A percentile compares a stretch with the other conserved stretches of the same genome.
These are phyloP conservation scores for Heritiera littoralis DNA, from an alignment of 345 rosid species.

Conservation along the genomic window DNA sequence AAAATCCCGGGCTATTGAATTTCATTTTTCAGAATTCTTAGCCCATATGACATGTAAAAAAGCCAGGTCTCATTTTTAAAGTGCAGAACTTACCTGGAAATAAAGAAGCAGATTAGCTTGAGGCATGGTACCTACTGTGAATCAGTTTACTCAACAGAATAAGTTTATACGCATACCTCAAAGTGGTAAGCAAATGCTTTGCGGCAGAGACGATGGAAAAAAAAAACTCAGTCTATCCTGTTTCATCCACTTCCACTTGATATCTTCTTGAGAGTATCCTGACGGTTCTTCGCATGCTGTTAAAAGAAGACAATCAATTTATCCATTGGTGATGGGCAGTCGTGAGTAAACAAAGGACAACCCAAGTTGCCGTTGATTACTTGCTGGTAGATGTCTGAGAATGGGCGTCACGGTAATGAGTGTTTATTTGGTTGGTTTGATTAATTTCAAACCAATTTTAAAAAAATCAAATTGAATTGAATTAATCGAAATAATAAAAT, in stretches of 20 bases:
- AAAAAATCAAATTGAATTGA: too few species aligned
- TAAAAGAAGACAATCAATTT: not conserved
- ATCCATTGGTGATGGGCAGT: not conserved
- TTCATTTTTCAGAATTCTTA: not conserved
- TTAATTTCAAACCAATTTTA: too few species aligned
- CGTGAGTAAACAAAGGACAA: too few species aligned
- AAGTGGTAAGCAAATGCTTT: conserved; percentile 82
- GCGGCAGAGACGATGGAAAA: conserved; percentile 84
- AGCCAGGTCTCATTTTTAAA: not conserved
- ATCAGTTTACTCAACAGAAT: conserved; percentile 46
- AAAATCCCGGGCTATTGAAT: not conserved
- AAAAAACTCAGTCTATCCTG: conserved; percentile 57
- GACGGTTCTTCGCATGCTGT: conserved; percentile 89
- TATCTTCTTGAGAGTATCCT: conserved; percentile 70
- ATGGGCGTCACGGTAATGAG: too few species aligned
- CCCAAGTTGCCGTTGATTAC: too few species aligned
- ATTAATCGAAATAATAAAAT: too few species aligned
- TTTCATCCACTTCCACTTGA: conserved; percentile 92
- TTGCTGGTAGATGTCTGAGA: too few species aligned
- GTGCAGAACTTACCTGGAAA: conserved; percentile 58
- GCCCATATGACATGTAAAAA: not conserved
- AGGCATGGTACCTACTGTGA: conserved; percentile 91
- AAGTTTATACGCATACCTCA: conserved; percentile 44
- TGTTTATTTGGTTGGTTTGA: too few species aligned
- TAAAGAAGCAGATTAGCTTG: conserved; percentile 82